Conservation (phyloP, 805 yeast genomes). For the Candida qinlingensis region DNA sequence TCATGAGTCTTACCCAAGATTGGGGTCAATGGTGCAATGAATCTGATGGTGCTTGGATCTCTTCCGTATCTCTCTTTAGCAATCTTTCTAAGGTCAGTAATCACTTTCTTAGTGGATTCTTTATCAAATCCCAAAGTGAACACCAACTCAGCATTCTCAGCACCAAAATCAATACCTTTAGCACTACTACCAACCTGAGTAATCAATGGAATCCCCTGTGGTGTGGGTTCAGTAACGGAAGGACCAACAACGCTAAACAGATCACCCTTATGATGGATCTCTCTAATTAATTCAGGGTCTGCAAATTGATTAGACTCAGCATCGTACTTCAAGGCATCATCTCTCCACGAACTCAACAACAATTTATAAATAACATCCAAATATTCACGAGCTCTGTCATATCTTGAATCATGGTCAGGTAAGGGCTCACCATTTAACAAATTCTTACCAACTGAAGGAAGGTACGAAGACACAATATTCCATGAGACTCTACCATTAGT, state of each 20-base stretch:
- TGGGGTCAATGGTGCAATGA: constrained; percentile 31
- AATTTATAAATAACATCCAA: constrained; percentile 34
- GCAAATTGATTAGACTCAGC: constrained; percentile 29
- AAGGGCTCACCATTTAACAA: constrained; percentile 30
- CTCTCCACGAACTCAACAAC: constrained; percentile 37
- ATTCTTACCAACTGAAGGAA: constrained; percentile 36
- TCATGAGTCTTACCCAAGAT: constrained; percentile 35
- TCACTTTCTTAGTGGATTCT: constrained; percentile 22
- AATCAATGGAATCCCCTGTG: constrained; percentile 39
- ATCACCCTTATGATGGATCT: constrained; percentile 36
- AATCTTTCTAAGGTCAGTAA: constrained; percentile 27
- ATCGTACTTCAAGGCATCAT: constrained; percentile 26
- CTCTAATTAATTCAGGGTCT: constrained; percentile 36
- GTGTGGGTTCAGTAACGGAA: constrained; percentile 37
- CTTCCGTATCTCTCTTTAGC: constrained; percentile 32
- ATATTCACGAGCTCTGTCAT: constrained; percentile 35
- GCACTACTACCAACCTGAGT: constrained; percentile 41
- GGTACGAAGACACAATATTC: constrained; percentile 39
- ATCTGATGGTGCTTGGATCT: constrained; percentile 34
- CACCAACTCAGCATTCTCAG: constrained; percentile 38
- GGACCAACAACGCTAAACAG: constrained; percentile 36
- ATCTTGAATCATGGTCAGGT: constrained; percentile 37
- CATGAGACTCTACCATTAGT: constrained; percentile 39
- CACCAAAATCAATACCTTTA: constrained; percentile 37
- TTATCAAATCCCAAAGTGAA: constrained; percentile 33